phyloP scores from a whole-genome alignment of 2,329 filamentous ascomycete genomes.

The Sporothrix sp. region DNA sequence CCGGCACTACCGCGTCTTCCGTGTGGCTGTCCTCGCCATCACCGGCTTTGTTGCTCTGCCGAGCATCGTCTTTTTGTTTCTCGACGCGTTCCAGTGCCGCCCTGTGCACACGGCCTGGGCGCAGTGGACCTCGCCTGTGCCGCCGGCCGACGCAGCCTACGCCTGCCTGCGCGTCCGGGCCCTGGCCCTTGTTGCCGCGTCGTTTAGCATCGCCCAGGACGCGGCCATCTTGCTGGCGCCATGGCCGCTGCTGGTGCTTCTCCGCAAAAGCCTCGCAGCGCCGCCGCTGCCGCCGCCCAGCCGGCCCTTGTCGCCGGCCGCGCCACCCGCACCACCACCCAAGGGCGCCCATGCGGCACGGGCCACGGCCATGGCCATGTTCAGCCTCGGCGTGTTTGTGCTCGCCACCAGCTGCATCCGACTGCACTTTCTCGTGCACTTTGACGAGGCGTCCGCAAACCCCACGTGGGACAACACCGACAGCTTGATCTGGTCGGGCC shows the following conservation, averaged over 20 bases:
- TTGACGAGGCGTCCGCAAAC: conserved; percentile 24
- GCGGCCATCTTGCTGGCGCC: conserved; percentile 27
- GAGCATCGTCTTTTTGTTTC: conserved; percentile 23
- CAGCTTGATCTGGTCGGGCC: conserved; percentile 33
- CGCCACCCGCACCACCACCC: neutral
- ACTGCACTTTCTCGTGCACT: conserved; percentile 25
- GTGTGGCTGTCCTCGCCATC: conserved; percentile 18
- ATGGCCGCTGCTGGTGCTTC: conserved; percentile 24
- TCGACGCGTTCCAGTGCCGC: conserved; percentile 29
- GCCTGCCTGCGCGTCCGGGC: conserved; percentile 26
- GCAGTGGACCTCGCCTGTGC: conserved; percentile 20
- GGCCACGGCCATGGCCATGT: conserved; percentile 25
- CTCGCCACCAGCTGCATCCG: conserved; percentile 28
- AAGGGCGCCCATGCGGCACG: neutral
- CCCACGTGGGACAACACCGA: conserved; percentile 34
- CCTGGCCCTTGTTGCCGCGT: conserved; percentile 24
- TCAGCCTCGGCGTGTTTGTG: conserved; percentile 30
- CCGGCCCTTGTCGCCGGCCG: neutral
- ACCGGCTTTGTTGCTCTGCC: conserved; percentile 23
- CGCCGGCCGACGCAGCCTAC: conserved; percentile 6
- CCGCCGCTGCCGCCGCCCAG: no score
- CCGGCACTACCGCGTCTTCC: conserved; percentile 25
- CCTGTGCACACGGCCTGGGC: conserved; percentile 27
- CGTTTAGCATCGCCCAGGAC: conserved; percentile 28
- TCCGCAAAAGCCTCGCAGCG: conserved; percentile 22